Evolutionary conservation across 2,329 filamentous ascomycete genomes (phyloP).

Genomic region (Colletotrichum gigasporum): DNA sequence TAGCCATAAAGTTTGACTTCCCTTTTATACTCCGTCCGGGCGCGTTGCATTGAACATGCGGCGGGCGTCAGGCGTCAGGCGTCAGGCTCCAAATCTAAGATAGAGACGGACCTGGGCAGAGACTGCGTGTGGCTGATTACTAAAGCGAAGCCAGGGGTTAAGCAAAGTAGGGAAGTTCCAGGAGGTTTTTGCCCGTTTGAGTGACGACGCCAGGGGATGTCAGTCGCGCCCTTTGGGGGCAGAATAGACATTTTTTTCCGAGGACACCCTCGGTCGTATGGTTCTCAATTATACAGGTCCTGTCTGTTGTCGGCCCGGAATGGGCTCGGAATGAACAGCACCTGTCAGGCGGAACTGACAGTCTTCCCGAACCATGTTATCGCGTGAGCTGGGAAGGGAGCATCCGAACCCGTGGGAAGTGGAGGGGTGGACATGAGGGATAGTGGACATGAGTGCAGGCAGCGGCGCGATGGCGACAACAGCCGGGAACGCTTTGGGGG

Average conservation of each 20-base stretch:
- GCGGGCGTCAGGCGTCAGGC: background rate
- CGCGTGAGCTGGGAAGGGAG: slow-evolving; percentile 14
- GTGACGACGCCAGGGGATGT: background rate
- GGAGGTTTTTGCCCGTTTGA: slow-evolving; percentile 18
- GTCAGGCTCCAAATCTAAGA: background rate
- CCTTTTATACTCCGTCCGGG: background rate
- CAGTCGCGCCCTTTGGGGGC: background rate
- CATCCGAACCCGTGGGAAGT: slow-evolving; percentile 6
- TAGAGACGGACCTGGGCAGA: background rate
- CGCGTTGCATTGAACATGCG: background rate
- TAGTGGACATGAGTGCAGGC: background rate
- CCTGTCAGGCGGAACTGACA: background rate
- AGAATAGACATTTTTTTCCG: background rate
- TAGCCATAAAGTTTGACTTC: too few species aligned
- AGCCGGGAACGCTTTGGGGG: background rate
- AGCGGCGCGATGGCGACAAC: slow-evolving; percentile 4
- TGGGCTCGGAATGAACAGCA: background rate
- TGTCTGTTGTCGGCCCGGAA: slow-evolving; percentile 9
- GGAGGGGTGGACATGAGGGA: background rate
- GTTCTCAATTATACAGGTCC: background rate
- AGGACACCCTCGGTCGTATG: background rate
- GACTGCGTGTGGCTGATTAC: background rate
- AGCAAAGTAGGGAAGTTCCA: background rate
- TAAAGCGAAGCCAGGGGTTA: background rate
- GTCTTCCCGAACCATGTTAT: background rate